These are phyloP conservation scores for Cercospora zeae-maydis DNA, from an alignment of 2,329 filamentous ascomycete species.

Conservation along the genomic window DNA sequence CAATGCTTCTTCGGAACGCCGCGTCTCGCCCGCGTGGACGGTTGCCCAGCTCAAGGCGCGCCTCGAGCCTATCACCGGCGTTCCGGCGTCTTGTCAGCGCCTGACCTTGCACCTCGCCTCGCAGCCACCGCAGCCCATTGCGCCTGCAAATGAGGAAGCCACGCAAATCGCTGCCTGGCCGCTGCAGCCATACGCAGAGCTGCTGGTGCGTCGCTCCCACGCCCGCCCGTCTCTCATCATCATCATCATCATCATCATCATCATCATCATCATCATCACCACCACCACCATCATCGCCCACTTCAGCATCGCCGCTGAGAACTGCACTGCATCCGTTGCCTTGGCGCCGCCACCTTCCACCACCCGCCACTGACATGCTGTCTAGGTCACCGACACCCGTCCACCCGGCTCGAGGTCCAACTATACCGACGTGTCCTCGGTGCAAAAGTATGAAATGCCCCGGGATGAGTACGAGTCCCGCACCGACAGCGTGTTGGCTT, in stretches of 20 bases:
- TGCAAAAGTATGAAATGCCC: conserved; percentile 90
- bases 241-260: background rate
- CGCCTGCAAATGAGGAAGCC: conserved; percentile 69
- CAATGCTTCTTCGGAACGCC: conserved; percentile 77
- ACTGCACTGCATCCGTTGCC: background rate
- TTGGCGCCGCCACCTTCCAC: too few species aligned
- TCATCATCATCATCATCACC: too few species aligned
- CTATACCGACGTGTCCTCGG: conserved; percentile 73
- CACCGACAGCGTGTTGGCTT: conserved; percentile 82
- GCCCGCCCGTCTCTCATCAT: background rate
- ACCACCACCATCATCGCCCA: conserved; percentile 15
- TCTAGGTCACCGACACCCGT: conserved; percentile 73
- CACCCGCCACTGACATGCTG: background rate
- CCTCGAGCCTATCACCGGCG: conserved; percentile 87
- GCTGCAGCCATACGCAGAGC: conserved; percentile 70
- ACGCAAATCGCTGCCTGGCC: conserved; percentile 62
- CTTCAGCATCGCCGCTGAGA: conserved; percentile 6
- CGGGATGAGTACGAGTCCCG: conserved; percentile 79
- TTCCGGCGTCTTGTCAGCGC: conserved; percentile 75
- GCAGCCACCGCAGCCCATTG: conserved; percentile 61
- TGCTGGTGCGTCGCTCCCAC: conserved; percentile 63
- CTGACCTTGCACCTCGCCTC: conserved; percentile 67
- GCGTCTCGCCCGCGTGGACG: conserved; percentile 88
- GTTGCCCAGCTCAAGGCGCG: conserved; percentile 79
- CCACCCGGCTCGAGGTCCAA: conserved; percentile 72